A percentile compares a stretch with the other conserved stretches of the same genome.
Conservation (phyloP, 257 asterid genomes). For the Jacaranda copaia region DNA sequence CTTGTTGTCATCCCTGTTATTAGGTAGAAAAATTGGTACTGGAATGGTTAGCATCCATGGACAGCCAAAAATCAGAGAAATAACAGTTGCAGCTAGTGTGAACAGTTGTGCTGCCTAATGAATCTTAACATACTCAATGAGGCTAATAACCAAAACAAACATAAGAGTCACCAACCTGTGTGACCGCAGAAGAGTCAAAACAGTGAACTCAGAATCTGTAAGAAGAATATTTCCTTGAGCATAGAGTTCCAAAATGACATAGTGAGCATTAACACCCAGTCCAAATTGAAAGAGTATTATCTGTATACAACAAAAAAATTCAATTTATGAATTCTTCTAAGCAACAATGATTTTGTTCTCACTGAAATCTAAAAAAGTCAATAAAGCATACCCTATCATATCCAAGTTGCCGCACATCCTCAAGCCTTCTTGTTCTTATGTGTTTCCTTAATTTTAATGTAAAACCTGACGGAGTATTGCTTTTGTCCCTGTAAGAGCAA, state of each 20-base stretch:
- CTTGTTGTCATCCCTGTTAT: conserved; percentile 92
- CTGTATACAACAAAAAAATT: conserved; percentile 48
- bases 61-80: conserved; percentile 22
- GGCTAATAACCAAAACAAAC: conserved; percentile 31
- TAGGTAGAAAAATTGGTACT: conserved; percentile 29
- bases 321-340: conserved; percentile 32
- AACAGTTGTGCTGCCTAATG: background rate
- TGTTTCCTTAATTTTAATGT: conserved; percentile 93
- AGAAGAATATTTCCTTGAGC: conserved; percentile 98
- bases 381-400: conserved; percentile 81
- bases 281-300: conserved; percentile 96
- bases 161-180: conserved; percentile 72
- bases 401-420: conserved; percentile 98
- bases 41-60: conserved; percentile 21
- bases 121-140: background rate
- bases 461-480: conserved; percentile 98
- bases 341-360: conserved; percentile 17
- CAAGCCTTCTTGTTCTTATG: conserved; percentile 95
- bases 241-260: conserved; percentile 90
- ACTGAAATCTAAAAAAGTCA: conserved; percentile 25
- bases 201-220: conserved; percentile 85
- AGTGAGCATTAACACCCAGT: conserved; percentile 85
- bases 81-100: conserved; percentile 19
- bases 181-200: conserved; percentile 92
- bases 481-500: conserved; percentile 76